A percentile compares a stretch with the other conserved stretches of the same genome.
Evolutionary conservation across 2,329 filamentous ascomycete genomes (phyloP).

Genomic region (Fusarium nisikadoi): DNA sequence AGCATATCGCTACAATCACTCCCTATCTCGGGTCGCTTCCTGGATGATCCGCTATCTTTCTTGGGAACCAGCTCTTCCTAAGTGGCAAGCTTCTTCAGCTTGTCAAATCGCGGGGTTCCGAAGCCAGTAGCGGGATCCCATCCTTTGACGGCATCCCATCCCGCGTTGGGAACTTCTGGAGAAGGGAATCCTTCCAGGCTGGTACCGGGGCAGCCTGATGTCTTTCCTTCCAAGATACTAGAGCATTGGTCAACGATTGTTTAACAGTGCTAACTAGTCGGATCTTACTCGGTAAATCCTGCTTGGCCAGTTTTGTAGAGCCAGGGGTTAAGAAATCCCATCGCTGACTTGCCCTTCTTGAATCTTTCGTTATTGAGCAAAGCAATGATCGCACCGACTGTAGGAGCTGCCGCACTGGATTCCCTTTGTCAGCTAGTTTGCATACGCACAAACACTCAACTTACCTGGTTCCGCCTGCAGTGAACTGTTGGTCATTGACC

Average conservation of each 20-base stretch:
- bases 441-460: neutral
- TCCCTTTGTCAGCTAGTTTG: neutral
- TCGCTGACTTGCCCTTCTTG: constrained; percentile 59
- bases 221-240: constrained; percentile 52
- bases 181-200: constrained; percentile 43
- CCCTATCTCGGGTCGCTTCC: neutral
- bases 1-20: neutral
- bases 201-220: constrained; percentile 46
- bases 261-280: accelerated
- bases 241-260: neutral
- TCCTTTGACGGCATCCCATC: constrained; percentile 46
- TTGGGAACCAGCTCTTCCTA: constrained; percentile 6
- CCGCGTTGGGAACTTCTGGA: constrained; percentile 42
- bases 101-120: constrained; percentile 58
- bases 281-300: constrained; percentile 51
- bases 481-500: constrained; percentile 42
- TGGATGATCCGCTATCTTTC: neutral
- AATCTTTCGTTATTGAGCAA: constrained; percentile 73
- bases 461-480: constrained; percentile 50
- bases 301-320: constrained; percentile 56
- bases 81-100: constrained; percentile 39
- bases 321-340: constrained; percentile 73
- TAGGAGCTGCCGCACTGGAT: constrained; percentile 66
- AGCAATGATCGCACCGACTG: constrained; percentile 70
- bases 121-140: constrained; percentile 56